A percentile compares a stretch with the other conserved stretches of the same genome.
Conservation (phyloP, 371 early-diverging fungal species). For the Mucor indicus region DNA sequence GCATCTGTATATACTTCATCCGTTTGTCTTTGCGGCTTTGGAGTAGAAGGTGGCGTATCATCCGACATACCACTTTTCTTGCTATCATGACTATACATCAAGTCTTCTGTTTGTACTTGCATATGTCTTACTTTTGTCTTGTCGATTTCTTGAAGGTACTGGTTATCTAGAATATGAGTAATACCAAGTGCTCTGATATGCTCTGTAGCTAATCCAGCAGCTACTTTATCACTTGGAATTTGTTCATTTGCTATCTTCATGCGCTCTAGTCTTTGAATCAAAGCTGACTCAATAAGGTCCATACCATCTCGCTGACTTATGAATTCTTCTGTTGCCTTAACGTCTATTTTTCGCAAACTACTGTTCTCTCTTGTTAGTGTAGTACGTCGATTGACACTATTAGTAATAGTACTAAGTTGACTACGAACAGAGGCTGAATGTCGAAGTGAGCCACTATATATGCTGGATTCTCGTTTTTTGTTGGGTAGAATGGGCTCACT, state of each 20-base stretch:
- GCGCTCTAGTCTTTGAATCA: conserved; percentile 32
- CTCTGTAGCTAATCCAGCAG: conserved; percentile 30
- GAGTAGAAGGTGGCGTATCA: not conserved
- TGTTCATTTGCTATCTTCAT: conserved; percentile 18
- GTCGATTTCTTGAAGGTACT: not conserved
- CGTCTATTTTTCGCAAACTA: not conserved
- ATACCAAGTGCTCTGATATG: conserved; percentile 39
- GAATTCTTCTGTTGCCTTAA: conserved; percentile 7
- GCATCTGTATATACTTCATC: conserved; percentile 27
- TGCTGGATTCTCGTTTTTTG: conserved; percentile 34
- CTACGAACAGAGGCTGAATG: conserved; percentile 29
- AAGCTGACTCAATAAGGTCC: conserved; percentile 33
- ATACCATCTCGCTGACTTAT: conserved; percentile 6
- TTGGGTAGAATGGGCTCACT: conserved; percentile 34
- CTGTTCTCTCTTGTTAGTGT: not conserved
- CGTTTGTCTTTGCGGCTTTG: conserved; percentile 8
- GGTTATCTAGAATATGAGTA: conserved; percentile 24
- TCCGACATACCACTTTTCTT: not conserved
- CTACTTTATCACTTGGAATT: conserved; percentile 37
- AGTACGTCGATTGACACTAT: not conserved
- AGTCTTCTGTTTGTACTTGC: conserved; percentile 36
- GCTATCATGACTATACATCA: not conserved
- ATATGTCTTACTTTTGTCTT: conserved; percentile 33
- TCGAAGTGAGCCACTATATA: conserved; percentile 37
- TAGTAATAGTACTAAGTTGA: conserved; percentile 14